Evolutionary conservation across 1,284 basidiomycete genomes (phyloP).

Genomic region (Waitea zeae): DNA sequence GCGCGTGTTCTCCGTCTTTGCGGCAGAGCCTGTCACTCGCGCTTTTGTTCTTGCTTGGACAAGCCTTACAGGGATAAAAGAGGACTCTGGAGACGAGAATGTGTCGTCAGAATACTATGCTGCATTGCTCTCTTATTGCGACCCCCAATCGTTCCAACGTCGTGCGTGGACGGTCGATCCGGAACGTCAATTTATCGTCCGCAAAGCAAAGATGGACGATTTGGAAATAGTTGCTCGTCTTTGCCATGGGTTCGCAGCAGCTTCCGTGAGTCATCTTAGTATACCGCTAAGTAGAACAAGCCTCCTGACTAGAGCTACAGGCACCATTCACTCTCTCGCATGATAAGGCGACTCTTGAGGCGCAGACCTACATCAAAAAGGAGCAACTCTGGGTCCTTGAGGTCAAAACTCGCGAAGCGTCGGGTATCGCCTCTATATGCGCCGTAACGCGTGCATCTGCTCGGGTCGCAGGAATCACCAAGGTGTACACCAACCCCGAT

Average conservation of each 20-base stretch:
- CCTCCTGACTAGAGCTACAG: no score
- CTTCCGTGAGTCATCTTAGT: slow-evolving; percentile 25
- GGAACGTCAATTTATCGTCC: slow-evolving; percentile 18
- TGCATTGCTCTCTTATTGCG: slow-evolving; percentile 40
- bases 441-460: slow-evolving; percentile 39
- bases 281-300: slow-evolving; percentile 1
- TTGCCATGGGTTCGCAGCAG: slow-evolving; percentile 35
- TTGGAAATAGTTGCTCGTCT: slow-evolving; percentile 22
- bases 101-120: slow-evolving; percentile 39
- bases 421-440: slow-evolving; percentile 38
- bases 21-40: slow-evolving; percentile 26
- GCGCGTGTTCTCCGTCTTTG: slow-evolving; percentile 53
- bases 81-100: slow-evolving; percentile 8
- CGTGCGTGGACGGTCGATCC: slow-evolving; percentile 10
- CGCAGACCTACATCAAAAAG: slow-evolving; percentile 25
- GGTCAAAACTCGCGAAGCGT: slow-evolving; percentile 12
- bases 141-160: slow-evolving; percentile 19
- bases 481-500: slow-evolving; percentile 38
- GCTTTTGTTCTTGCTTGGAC: slow-evolving; percentile 32
- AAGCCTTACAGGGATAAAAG: slow-evolving; percentile 19
- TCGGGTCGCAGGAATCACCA: slow-evolving; percentile 39
- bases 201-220: slow-evolving; percentile 27
- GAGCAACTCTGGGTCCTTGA: slow-evolving; percentile 44
- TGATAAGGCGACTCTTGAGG: no score
- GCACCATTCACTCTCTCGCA: no score